Evolutionary conservation across 2,329 filamentous ascomycete genomes (phyloP).

Genomic region (Ascochyta rabiei): DNA sequence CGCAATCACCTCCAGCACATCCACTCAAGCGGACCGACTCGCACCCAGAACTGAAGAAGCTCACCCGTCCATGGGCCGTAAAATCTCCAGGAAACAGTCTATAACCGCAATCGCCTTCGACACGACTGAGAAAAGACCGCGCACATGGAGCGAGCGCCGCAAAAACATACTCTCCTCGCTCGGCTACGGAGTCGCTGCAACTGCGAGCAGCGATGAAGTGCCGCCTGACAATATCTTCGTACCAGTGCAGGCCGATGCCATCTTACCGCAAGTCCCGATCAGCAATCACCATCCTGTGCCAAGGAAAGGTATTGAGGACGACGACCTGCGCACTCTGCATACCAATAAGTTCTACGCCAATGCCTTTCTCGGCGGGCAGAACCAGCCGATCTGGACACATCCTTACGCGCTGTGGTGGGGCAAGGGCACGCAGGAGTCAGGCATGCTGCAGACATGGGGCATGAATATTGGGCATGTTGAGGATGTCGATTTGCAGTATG

Average conservation of each 20-base stretch:
- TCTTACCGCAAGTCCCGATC: conserved; percentile 50
- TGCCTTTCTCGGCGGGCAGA: conserved; percentile 77
- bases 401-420: conserved; percentile 59
- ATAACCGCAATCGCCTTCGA: not conserved
- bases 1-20: not conserved
- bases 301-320: conserved; percentile 47
- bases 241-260: conserved; percentile 49
- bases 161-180: not conserved
- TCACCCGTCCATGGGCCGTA: not conserved
- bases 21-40: not conserved
- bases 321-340: conserved; percentile 56
- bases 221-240: conserved; percentile 49
- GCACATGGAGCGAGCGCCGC: conserved; percentile 11
- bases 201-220: conserved; percentile 7
- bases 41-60: not conserved
- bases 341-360: conserved; percentile 79
- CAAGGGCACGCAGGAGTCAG: conserved; percentile 55
- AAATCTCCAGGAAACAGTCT: not conserved
- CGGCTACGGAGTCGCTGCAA: conserved; percentile 3
- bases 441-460: conserved; percentile 68
- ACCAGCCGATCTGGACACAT: conserved; percentile 72
- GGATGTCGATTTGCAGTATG: conserved; percentile 69
- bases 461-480: conserved; percentile 78
- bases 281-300: conserved; percentile 50
- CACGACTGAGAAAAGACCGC: not conserved